Conservation (phyloP, 306 rosid genomes). For the Trifolium subterraneum region DNA sequence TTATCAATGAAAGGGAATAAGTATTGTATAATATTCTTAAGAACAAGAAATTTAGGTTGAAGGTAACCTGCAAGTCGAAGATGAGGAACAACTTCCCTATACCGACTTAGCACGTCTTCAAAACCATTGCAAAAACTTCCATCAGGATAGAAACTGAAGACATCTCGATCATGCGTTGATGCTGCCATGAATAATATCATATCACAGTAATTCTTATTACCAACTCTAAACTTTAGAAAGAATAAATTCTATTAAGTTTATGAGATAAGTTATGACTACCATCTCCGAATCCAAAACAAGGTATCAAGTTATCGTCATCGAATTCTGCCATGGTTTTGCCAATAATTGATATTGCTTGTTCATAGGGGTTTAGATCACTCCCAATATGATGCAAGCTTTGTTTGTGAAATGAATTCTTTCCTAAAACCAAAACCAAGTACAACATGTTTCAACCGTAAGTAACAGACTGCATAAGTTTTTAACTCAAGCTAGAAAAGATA, state of each 20-base stretch:
- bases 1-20: neutral
- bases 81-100: neutral
- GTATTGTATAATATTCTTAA: too few relatives aligned
- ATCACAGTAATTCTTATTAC: neutral
- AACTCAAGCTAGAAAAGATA: neutral
- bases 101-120: neutral
- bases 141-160: neutral
- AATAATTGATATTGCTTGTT: neutral
- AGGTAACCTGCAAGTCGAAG: neutral
- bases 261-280: neutral
- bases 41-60: too few relatives aligned
- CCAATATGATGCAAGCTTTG: neutral
- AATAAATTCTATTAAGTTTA: too few relatives aligned
- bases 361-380: neutral
- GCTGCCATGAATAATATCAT: neutral
- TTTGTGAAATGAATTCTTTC: neutral
- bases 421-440: neutral
- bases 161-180: neutral
- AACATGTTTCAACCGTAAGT: neutral
- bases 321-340: neutral
- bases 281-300: neutral
- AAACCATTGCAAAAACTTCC: neutral
- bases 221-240: too few relatives aligned
- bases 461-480: neutral
- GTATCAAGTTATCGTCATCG: neutral